Base-by-base conservation (phyloP, 257 asterid species). In the Echites panduratus region DNA sequence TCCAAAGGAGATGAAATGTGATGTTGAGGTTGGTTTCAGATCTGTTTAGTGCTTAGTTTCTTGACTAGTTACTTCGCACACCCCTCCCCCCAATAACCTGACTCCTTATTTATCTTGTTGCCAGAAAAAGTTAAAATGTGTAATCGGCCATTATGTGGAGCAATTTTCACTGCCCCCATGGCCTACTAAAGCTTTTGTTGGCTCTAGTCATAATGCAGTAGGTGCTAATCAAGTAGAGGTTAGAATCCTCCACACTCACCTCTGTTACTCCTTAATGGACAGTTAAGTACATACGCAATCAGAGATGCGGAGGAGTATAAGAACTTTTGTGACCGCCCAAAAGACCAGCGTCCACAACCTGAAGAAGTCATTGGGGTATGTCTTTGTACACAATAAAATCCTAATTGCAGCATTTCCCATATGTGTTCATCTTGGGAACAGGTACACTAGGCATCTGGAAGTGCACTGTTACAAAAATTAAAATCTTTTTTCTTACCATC, bases 271-370 rank as follows among this genome's bases (percentile, higher is more conserved):
- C 63, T 70, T 38, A 41, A 53, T 74, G 72, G 50, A 77, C 88
- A 95, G 99, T 76, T 95, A 66, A 84, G 95, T 75, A 87, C 99
- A 24, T 87, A 80, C 71, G 97, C 96, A 64, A 91, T 93, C 84
- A 86, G 96, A 81, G 98, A 93, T 78, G 95, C 97, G 14, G 98
- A 92, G 86, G 99, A 95, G 86, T 95, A 95, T 87, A 92, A 82
- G 89, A 92, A 90, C 85, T 92, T 92, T 26, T 95, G 98, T 77
- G 99, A 95, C 82, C 91, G 99, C 43, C 82, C 95, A 58, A 86
- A 80, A 81, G 96, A 95, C 83, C 99, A 95, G 81, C 88, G 90
- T 64, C 97, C 99, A 67, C 94, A 89, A 70, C 95, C 98, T 61
- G 98, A 95, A 76, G 99, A 95, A 90, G 96, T 90, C 80, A 84